phyloP scores from a whole-genome alignment of 1,284 basidiomycete genomes.

The Trametes sp. region DNA sequence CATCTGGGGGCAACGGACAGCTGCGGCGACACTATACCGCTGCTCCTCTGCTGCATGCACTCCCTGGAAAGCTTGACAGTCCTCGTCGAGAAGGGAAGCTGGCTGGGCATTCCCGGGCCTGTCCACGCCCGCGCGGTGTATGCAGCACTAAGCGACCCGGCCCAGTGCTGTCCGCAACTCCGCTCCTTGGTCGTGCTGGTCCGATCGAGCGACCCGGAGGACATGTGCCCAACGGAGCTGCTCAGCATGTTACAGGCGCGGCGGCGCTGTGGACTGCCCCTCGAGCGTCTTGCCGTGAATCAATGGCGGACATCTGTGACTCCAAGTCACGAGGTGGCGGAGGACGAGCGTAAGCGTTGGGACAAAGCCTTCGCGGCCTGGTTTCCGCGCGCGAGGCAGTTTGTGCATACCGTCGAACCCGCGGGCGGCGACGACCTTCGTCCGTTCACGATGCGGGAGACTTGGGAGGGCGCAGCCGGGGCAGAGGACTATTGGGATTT shows the following conservation, averaged over 20 bases:
- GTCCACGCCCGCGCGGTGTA: not conserved
- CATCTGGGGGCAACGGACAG: not conserved
- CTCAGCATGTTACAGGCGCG: not conserved
- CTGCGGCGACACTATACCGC: not conserved
- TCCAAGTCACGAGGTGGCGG: not conserved
- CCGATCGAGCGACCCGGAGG: not conserved
- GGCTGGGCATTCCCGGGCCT: too few relatives aligned
- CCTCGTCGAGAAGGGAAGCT: not conserved
- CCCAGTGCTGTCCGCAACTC: not conserved
- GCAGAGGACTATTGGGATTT: not conserved
- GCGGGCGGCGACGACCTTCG: not conserved
- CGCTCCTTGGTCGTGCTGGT: not conserved
- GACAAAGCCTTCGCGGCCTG: not conserved
- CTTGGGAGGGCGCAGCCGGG: not conserved
- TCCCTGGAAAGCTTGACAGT: not conserved
- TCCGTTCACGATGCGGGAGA: not conserved
- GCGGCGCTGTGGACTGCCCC: too few relatives aligned
- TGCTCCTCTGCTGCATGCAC: not conserved
- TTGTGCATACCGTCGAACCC: not conserved
- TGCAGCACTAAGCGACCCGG: not conserved
- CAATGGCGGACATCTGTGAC: not conserved
- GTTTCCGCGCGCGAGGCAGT: not conserved
- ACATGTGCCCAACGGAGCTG: not conserved
- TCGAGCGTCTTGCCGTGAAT: not conserved
- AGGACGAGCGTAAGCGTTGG: not conserved